Evolutionary conservation across 2,329 filamentous ascomycete genomes (phyloP), one percentile per base, ranked within the genome.

Genomic region (Botrytis fragariae): DNA sequence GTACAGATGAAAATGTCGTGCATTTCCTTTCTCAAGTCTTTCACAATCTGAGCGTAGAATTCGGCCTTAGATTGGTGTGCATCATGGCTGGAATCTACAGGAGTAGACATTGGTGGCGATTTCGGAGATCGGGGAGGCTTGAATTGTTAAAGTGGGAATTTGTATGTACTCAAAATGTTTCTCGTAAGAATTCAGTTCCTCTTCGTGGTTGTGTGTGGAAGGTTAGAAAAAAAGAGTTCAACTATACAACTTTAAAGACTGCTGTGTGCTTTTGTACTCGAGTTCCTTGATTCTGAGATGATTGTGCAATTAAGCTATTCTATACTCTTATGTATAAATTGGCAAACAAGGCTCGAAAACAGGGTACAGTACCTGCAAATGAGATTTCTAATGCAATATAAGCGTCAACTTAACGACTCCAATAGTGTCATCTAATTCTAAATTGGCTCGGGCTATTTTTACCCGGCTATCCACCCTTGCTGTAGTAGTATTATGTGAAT

Each of bases 131-230:
- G 7, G 18, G 16, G 14, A 57, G n/a, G 3, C 51, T 57, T 18
- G 25, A 18, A 29, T 9, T 57, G 6, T 18, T 4, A 29, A 29
- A 57, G 2, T 57, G 10, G 2, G 14, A 18, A 9, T 18, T 16
- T 29, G 4, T 54, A 16, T n/a, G 48, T 54, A 57, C n/a, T 6
- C 6, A 12, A 16, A 29, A 29, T 7, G 2, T 29, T 29, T 6
- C 6, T 57, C 1, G 14, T 7, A 9, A 16, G 0, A 57, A 7
- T 57, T 7, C 0, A 9, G 12, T 57, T 4, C 8, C 4, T 57
- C 9, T 29, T 29, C 1, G 25, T n/a, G 25, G 6, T 54, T 7
- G 7, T 16, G 14, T 29, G 51, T 29, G n/a, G 0, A 9, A 29
- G n/a, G 0, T 4, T 4, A 18, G 7, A n/a, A 18, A 57, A 57